phyloP scores from a whole-genome alignment of 192 early-diverging fungal species.

The Gigaspora rosea region DNA sequence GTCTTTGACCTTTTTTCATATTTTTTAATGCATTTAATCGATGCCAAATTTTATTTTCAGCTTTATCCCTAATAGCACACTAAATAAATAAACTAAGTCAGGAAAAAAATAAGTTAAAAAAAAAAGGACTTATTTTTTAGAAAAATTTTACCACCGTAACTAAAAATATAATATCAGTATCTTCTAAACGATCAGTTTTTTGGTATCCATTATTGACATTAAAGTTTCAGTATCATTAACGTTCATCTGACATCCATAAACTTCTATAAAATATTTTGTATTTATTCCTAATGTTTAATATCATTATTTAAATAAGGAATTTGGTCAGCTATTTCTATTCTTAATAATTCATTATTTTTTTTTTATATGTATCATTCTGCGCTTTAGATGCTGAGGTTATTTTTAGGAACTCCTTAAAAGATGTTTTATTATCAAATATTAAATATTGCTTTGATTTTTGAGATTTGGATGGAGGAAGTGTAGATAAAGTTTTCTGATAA shows the following conservation, averaged over 20 bases:
- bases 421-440: too few relatives aligned
- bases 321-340: constrained; percentile 22
- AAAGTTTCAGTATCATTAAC: constrained; percentile 79
- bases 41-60: constrained; percentile 73
- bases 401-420: too few relatives aligned
- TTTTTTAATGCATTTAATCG: constrained; percentile 59
- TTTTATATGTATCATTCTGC: too few relatives aligned
- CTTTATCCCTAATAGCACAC: constrained; percentile 78
- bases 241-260: constrained; percentile 85
- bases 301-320: constrained; percentile 48
- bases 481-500: too few relatives aligned
- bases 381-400: too few relatives aligned
- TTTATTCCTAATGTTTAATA: constrained; percentile 54
- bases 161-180: constrained; percentile 70
- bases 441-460: too few relatives aligned
- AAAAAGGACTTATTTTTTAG: too few relatives aligned
- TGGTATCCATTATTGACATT: constrained; percentile 72
- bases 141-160: constrained; percentile 48
- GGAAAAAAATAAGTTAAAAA: neutral
- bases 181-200: constrained; percentile 53
- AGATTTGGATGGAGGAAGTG: too few relatives aligned
- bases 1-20: constrained; percentile 56
- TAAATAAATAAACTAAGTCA: neutral
- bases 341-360: too few relatives aligned
- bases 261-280: constrained; percentile 72